Base-by-base conservation (phyloP, 495 filamentous ascomycete species). In the Neurospora sp. region DNA sequence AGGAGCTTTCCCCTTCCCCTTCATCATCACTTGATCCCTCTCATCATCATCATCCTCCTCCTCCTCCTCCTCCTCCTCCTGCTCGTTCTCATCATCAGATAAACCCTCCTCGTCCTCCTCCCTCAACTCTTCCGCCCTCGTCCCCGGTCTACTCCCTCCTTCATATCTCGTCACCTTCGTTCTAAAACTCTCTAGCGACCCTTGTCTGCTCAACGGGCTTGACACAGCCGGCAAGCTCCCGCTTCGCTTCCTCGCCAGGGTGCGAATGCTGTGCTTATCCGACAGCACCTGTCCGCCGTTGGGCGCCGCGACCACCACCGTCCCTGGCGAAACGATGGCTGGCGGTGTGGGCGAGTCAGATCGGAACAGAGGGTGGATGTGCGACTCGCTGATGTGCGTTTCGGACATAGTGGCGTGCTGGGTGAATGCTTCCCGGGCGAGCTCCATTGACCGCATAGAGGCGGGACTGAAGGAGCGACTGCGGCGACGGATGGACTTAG, bases 331-430 rank as follows among this genome's bases (percentile, higher is more conserved):
- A 0, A 88, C 86, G 8, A 87, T 86, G 0, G 92, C 90, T 14
- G 92, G 91, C 11, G 92, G 91, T 0, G 85, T 88, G 0, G 92
- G 91, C 59, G 89, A 93, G 75, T 90, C 90, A 1, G 90, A 89
- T 71, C 93, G 88, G 82, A 97, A 96, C 12, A 97, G 86, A 1
- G 93, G 93, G 78, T 97, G 93, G 73, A 97, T 96, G 77, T 94
- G 89, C 16, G 90, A 86, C 79, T 96, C 91, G 78, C 86, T 87
- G 73, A 97, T 96, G 77, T 94, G 89, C 18, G 90, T 86, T 79
- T 96, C 91, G 77, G 86, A 86, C 41, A 84, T 77, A 0, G 79
- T 81, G 7, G 77, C 73, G 14, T 81, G 78, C 42, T 81, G 81
- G 14, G 81, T 84, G 70, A 82, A 75, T 27, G 77, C 75, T 5